phyloP scores from a whole-genome alignment of 768 basidiomycete genomes.

The Boletus patriciae region DNA sequence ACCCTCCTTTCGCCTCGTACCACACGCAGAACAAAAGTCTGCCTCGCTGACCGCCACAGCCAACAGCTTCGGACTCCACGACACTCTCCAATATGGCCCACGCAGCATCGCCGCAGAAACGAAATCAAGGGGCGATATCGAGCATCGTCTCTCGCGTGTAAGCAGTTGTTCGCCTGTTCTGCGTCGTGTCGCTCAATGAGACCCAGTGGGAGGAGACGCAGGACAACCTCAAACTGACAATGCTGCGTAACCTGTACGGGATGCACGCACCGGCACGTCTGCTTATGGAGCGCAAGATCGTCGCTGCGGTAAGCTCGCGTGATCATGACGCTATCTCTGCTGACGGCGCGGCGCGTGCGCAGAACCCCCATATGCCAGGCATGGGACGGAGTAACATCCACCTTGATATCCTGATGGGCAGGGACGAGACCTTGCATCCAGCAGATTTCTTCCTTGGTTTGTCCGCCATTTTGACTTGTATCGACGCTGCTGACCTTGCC shows the following conservation, averaged over 20 bases:
- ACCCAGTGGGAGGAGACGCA: conserved; percentile 92
- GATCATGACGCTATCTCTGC: neutral
- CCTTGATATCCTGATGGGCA: conserved; percentile 91
- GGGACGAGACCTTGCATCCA: conserved; percentile 79
- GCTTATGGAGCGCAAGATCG: conserved; percentile 93
- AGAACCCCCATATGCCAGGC: conserved; percentile 70
- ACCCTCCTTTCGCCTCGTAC: conserved; percentile 63
- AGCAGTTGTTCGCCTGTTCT: conserved; percentile 21
- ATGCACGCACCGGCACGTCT: conserved; percentile 85
- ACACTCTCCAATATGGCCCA: conserved; percentile 83
- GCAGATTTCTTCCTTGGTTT: conserved; percentile 78
- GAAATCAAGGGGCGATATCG: conserved; percentile 58
- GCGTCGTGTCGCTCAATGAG: neutral
- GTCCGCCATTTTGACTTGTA: conserved; percentile 21
- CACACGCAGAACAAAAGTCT: conserved; percentile 50
- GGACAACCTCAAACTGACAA: conserved; percentile 78
- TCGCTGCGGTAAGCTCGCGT: conserved; percentile 53
- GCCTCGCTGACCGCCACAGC: conserved; percentile 68
- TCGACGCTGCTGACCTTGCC: conserved; percentile 2
- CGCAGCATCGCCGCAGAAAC: conserved; percentile 77
- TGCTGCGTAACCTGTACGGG: conserved; percentile 83
- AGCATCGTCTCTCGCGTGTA: conserved; percentile 76
- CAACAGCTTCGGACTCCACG: conserved; percentile 81
- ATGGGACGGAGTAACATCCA: conserved; percentile 74
- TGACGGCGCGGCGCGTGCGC: conserved; percentile 6